Base-by-base conservation (phyloP, 2,329 filamentous ascomycete species). In the Penicillium nordicum region DNA sequence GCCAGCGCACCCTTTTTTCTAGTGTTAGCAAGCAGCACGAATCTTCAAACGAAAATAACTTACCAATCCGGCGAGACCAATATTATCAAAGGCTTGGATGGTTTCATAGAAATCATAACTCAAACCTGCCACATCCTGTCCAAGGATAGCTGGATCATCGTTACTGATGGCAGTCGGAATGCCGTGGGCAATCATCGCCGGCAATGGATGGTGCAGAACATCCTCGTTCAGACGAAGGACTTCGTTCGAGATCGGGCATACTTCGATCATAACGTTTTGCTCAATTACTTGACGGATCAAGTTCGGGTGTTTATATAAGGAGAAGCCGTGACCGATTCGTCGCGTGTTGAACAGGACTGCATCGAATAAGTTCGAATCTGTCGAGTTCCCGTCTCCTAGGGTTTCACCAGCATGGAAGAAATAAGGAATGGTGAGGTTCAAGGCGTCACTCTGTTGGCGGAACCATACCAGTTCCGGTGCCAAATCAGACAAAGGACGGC, bases 71-170 rank as follows among this genome's bases (percentile, higher is more conserved):
- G 47, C 47, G 7, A 50, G 37, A 7, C 47, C 92, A 4, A 96
- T 82, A 67, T 94, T 96, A 56, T 95, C 89, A 86, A 91, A 96
- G 0, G 88, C 92, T 73, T 96, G 91, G 21, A 96, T 78, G 2
- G 89, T 88, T 74, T 95, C 90, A 89, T 90, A 96, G 74, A 95
- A 96, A 74, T 96, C 91, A 74, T 96, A 90, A 9, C 88, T 92
- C 82, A 93, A 87, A 29, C 90, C 91, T 9, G 85, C 87, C 2
- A 82, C 85, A 54, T 89, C 88, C 68, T 95, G 90, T 8, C 92
- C 92, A 3, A 96, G 80, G 68, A 96, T 91, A 1, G 89, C 89
- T 1, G 92, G 92, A 70, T 96, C 92, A 69, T 96, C 92, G 69
- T 96, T 96, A 76, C 88, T 90, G 10, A 97, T 82, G 9, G 87